Evolutionary conservation across 2,329 filamentous ascomycete genomes (phyloP), one percentile per base, ranked within the genome.

Genomic region (Verticillium albo-atrum): DNA sequence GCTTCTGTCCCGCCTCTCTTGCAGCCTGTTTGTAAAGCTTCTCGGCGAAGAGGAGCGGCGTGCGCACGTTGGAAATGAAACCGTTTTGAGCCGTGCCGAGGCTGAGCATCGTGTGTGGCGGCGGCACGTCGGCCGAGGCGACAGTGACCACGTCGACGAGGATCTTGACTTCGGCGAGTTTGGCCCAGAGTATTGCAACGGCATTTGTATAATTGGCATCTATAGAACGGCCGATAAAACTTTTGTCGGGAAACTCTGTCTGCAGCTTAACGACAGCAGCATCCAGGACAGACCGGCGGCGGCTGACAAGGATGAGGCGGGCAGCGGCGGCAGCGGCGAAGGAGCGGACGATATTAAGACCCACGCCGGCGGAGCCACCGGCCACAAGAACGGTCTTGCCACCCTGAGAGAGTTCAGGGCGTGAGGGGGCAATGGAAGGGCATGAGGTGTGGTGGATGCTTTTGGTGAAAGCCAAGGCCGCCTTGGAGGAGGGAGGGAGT

Each of bases 331-430:
- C 80, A 1, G 65, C 59, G 10, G 73, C 70, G 63, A 80, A 91
- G 54, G 86, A 76, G 54, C 80, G 78, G 3, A 87, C 87, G 15
- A 89, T 82, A 0, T 84, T 83, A 59, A 85, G 83, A 1, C 88
- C 89, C 54, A 91, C 85, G 27, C 88, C 87, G 0, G 79, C 81
- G 0, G 83, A 82, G 17, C 82, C 86, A 42, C 89, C 89, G 1
- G 86, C 88, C 68, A 92, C 84, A 9, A 91, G 76, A 6, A 89
- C 82, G 0, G 80, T 86, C n/a, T 69, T 67, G n/a, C 77, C 77
- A 1, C 68, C 65, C 53, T 80, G 76, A 4, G 70, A 75, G 9
- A 80, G 65, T 61, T 75, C 72, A 0, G 74, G 71, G 0, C 71
- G 70, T 0, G 62, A 50, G 1, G 77, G 69, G 0, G 67, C 71